These are phyloP conservation scores for Chrysanthemum makinoi DNA, from an alignment of 129 eudicot genomes.

Conservation along the genomic window DNA sequence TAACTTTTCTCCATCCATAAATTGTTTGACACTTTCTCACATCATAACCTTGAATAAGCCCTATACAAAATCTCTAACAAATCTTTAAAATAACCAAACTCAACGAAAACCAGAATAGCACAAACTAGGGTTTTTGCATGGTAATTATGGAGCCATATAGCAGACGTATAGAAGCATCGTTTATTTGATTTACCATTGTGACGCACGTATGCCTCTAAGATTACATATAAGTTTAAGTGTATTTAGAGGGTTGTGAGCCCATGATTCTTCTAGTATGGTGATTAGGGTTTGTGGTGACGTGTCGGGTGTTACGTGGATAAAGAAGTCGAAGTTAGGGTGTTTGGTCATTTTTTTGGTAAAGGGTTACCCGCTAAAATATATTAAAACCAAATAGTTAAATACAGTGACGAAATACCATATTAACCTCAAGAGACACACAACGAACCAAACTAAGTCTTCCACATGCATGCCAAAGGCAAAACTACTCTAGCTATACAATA, in stretches of 20 bases:
- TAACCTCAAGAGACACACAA: too few relatives aligned
- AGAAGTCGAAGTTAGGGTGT: slow-evolving; percentile 31
- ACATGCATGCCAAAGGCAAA: too few relatives aligned
- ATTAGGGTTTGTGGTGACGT: slow-evolving; percentile 25
- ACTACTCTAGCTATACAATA: too few relatives aligned
- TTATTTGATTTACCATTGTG: slow-evolving; percentile 36
- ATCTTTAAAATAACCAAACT: slow-evolving; percentile 45
- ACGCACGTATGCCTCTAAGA: slow-evolving; percentile 24
- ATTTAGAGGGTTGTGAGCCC: too few relatives aligned
- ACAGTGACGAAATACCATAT: too few relatives aligned
- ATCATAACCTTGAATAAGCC: slow-evolving; percentile 30
- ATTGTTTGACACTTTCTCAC: slow-evolving; percentile 12
- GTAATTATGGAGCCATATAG: slow-evolving; percentile 43
- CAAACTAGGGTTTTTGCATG: slow-evolving; percentile 41
- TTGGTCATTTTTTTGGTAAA: too few relatives aligned
- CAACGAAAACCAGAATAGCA: slow-evolving; percentile 29
- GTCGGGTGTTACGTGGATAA: slow-evolving; percentile 43
- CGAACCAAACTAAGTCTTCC: too few relatives aligned
- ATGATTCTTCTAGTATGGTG: slow-evolving; percentile 3
- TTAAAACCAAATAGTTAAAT: too few relatives aligned
- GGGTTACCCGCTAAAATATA: too few relatives aligned
- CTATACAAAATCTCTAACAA: slow-evolving; percentile 40
- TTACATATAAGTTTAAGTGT: slow-evolving; percentile 42
- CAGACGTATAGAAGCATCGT: slow-evolving; percentile 37
- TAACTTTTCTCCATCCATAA: slow-evolving; percentile 15